Evolutionary conservation across 768 basidiomycete genomes (phyloP).

Genomic region (Suillus subluteus): DNA sequence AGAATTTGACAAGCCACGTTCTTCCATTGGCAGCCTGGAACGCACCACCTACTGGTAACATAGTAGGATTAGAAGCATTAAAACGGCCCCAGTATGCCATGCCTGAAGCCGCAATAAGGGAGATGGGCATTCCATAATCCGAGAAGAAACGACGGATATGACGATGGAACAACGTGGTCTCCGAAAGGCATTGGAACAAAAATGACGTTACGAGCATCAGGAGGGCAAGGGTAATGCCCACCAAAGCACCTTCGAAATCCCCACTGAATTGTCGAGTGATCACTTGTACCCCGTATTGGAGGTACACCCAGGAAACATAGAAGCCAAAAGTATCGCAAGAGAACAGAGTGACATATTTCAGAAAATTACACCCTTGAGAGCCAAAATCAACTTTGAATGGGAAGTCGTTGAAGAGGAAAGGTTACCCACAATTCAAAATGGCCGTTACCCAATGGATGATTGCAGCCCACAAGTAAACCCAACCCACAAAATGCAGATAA

Average conservation of each 20-base stretch:
- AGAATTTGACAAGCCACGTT: conserved; percentile 85
- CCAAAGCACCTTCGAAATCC: conserved; percentile 51
- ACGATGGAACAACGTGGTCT: conserved; percentile 69
- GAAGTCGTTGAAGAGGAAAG: conserved; percentile 3
- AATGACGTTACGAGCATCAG: conserved; percentile 78
- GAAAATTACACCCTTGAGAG: conserved; percentile 74
- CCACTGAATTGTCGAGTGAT: conserved; percentile 68
- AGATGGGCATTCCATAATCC: conserved; percentile 92
- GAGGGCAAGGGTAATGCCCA: conserved; percentile 73
- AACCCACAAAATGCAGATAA: conserved; percentile 87
- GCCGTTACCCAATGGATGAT: conserved; percentile 86
- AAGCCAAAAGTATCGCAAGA: conserved; percentile 93
- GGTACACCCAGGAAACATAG: conserved; percentile 89
- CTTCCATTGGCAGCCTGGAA: conserved; percentile 75
- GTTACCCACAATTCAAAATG: conserved; percentile 64
- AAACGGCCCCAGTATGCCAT: conserved; percentile 90
- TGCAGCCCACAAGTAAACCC: conserved; percentile 92
- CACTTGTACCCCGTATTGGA: conserved; percentile 89
- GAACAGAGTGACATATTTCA: conserved; percentile 87
- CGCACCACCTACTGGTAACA: conserved; percentile 68
- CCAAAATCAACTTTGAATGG: conserved; percentile 2
- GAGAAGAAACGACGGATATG: conserved; percentile 75
- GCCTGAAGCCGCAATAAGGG: conserved; percentile 72
- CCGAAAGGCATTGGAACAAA: conserved; percentile 69
- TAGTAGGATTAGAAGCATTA: conserved; percentile 58